Evolutionary conservation across 2,329 filamentous ascomycete species (phyloP), one percentile per base, ranked within the genome.

Genomic region (Aurifilum marmelostoma): DNA sequence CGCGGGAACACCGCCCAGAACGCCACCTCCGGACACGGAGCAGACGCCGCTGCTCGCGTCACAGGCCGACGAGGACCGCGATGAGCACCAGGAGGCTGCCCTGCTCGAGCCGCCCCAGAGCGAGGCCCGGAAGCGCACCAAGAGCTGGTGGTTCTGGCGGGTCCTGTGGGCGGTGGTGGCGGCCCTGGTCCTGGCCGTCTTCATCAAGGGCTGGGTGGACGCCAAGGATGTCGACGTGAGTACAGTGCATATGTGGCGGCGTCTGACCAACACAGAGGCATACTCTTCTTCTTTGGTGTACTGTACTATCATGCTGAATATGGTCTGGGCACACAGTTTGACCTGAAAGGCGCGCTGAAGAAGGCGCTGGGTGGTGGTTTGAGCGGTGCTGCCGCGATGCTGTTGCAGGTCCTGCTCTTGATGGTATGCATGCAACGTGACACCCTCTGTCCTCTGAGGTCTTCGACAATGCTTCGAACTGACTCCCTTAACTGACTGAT

Each of bases 321-420:
- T 8, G 3, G 11, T 18, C 5, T 7, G 2, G 41, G 0, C 68
- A 3, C 50, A 1, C 68, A 84, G 81, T 84, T 84, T 64, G 81
- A 84, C 47, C 73, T 84, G 0, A 77, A 77, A 39, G 75, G 75
- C n/a, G 83, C 83, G 1, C 78, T 84, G 9, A 81, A 79, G 68
- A 74, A 77, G 59, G 83, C 83, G 0, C 79, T 84, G 0, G 83
- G 83, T 0, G 81, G 83, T 18, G 83, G 83, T 1, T 70, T 84
- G 24, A 83, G 81, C 50, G 83, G 83, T 60, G 83, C 83, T 27
- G 82, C 83, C 0, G 83, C 83, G 3, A 84, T 84, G 83, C 73
- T 84, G 1, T 66, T 84, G 1, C 83, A 84, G 60, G 83, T 84
- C 3, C 39, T 84, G 3, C 76, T 84, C 3, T 72, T 84, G 1